Evolutionary conservation across 306 rosid genomes (phyloP).

Genomic region (Prunus armeniaca): DNA sequence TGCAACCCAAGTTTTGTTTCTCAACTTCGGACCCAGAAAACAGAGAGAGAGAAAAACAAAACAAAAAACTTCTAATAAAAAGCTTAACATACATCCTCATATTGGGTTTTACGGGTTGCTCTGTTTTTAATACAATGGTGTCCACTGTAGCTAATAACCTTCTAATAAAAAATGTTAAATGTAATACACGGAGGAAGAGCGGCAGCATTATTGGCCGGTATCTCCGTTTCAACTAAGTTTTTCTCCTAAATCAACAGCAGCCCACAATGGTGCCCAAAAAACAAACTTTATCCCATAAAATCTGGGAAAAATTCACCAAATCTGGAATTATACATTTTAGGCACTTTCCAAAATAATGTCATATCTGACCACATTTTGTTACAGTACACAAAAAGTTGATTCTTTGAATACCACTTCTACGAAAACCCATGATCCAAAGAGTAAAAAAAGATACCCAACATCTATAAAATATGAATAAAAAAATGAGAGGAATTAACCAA

Average conservation of each 20-base stretch:
- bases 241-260: too few species aligned
- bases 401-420: neutral
- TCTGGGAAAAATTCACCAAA: neutral
- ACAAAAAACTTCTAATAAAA: too few species aligned
- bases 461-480: neutral
- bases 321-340: neutral
- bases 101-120: neutral
- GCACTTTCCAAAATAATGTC: too few species aligned
- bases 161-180: too few species aligned
- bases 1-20: neutral
- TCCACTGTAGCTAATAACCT: too few species aligned
- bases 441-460: neutral
- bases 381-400: neutral
- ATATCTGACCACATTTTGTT: neutral
- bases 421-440: neutral
- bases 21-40: neutral
- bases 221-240: too few species aligned
- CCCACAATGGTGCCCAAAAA: neutral
- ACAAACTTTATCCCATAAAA: neutral
- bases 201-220: too few species aligned
- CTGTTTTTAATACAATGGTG: too few species aligned
- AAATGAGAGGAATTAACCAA: neutral
- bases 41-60: too few species aligned
- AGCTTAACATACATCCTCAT: too few species aligned
- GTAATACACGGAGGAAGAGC: too few species aligned